These are phyloP conservation scores for Medakamo hakoo DNA, from an alignment of 139 green algal species.

Conservation along the genomic window DNA sequence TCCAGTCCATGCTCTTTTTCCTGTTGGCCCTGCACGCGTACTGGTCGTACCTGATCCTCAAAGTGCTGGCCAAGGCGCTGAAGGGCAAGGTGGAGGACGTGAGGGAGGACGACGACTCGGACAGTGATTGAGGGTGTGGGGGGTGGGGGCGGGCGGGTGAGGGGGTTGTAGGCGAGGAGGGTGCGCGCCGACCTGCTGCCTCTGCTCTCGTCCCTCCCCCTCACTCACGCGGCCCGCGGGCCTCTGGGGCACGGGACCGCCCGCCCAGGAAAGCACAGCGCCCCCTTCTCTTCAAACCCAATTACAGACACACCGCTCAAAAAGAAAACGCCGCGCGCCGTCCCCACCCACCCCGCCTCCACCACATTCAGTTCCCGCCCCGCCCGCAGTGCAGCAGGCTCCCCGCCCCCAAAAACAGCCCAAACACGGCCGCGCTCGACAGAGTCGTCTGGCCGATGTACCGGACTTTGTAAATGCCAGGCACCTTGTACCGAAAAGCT, in stretches of 20 bases:
- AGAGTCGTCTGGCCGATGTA: conserved; percentile 54
- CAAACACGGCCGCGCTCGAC: conserved; percentile 47
- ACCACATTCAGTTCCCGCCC: too few species aligned
- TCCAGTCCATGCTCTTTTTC: conserved; percentile 42
- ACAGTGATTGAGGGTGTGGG: neutral
- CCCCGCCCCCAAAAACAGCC: conserved; percentile 43
- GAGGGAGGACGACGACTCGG: conserved; percentile 20
- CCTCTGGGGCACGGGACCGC: too few species aligned
- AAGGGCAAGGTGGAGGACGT: conserved; percentile 24
- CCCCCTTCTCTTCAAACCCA: too few species aligned
- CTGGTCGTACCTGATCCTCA: conserved; percentile 50
- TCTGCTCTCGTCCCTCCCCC: too few species aligned
- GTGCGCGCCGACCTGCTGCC: too few species aligned
- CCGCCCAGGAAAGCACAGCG: too few species aligned
- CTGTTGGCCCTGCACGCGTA: conserved; percentile 53
- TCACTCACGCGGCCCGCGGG: too few species aligned
- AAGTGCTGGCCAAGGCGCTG: conserved; percentile 14
- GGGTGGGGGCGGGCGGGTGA: neutral
- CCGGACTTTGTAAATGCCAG: conserved; percentile 46
- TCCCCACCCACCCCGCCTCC: too few species aligned
- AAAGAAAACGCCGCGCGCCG: too few species aligned
- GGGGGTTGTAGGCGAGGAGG: too few species aligned
- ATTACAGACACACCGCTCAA: too few species aligned
- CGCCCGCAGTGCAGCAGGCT: conserved; percentile 38
- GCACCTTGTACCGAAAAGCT: conserved; percentile 41